Evolutionary conservation across 2,329 filamentous ascomycete genomes (phyloP).

Genomic region (Thermoascus crustaceus): DNA sequence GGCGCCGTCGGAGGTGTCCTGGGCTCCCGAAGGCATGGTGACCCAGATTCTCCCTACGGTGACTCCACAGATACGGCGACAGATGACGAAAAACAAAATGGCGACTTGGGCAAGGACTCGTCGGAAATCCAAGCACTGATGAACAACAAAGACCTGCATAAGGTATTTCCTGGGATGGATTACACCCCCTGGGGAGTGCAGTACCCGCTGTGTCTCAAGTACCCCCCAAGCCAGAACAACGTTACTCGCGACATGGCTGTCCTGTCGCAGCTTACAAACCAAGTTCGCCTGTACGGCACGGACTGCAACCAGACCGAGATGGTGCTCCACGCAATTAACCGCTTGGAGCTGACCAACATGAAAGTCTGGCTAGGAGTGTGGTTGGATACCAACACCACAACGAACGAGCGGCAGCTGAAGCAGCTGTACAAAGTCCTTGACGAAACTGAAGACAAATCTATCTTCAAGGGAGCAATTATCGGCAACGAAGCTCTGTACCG

Average conservation of each 20-base stretch:
- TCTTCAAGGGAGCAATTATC: conserved; percentile 55
- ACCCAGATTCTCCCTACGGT: conserved; percentile 15
- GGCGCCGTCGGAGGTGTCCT: conserved; percentile 68
- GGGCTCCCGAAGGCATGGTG: conserved; percentile 42
- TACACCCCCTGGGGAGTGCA: conserved; percentile 90
- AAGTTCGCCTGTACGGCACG: conserved; percentile 81
- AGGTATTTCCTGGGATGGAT: conserved; percentile 90
- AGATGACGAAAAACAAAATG: conserved; percentile 54
- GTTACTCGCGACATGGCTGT: conserved; percentile 86
- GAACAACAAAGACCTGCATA: conserved; percentile 74
- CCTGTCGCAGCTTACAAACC: conserved; percentile 81
- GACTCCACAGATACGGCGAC: conserved; percentile 44
- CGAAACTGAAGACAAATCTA: conserved; percentile 30
- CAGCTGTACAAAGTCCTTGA: conserved; percentile 83
- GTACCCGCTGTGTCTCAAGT: conserved; percentile 70
- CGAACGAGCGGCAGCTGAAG: conserved; percentile 69
- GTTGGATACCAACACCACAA: conserved; percentile 76
- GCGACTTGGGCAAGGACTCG: conserved; percentile 67
- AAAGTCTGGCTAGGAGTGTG: conserved; percentile 94
- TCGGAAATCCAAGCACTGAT: conserved; percentile 71
- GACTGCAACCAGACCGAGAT: conserved; percentile 98
- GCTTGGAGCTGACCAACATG: conserved; percentile 62
- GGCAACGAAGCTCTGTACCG: conserved; percentile 58
- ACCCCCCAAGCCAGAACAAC: conserved; percentile 85
- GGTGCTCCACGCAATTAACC: conserved; percentile 73